A percentile compares a stretch with the other conserved stretches of the same genome.
These are phyloP conservation scores for Podosphaera fusca DNA, from an alignment of 2,329 filamentous ascomycete genomes.

Conservation along the genomic window DNA sequence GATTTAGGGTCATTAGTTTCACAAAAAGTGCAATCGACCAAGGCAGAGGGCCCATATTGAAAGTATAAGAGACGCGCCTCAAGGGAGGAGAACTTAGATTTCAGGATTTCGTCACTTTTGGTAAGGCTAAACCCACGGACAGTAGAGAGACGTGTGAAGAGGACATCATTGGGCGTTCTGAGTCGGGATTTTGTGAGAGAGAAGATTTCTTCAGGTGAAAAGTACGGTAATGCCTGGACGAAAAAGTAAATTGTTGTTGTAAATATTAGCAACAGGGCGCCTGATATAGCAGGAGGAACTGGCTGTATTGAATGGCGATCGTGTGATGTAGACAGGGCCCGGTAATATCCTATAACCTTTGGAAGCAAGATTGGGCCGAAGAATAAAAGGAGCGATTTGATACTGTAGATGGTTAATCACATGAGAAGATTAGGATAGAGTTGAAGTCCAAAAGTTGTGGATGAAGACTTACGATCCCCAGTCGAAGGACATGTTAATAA, in stretches of 20 bases:
- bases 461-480: constrained; percentile 26
- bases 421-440: no score
- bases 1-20: constrained; percentile 39
- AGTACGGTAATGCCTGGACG: constrained; percentile 38
- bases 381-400: constrained; percentile 24
- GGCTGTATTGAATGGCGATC: constrained; percentile 27
- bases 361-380: constrained; percentile 52
- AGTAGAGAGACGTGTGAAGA: constrained; percentile 51
- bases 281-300: constrained; percentile 27
- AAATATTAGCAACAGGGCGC: constrained; percentile 37
- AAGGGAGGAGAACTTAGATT: constrained; percentile 42
- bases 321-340: constrained; percentile 25
- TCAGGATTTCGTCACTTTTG: constrained; percentile 37
- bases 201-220: constrained; percentile 68
- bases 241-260: constrained; percentile 28
- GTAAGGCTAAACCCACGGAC: constrained; percentile 31
- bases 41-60: constrained; percentile 51
- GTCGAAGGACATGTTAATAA: constrained; percentile 19
- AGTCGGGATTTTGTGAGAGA: constrained; percentile 53
- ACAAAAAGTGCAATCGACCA: constrained; percentile 69
- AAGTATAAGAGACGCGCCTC: constrained; percentile 63
- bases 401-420: constrained; percentile 14
- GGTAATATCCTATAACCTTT: constrained; percentile 40
- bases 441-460: constrained; percentile 13
- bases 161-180: constrained; percentile 60